Base-by-base conservation (phyloP, 2,329 filamentous ascomycete species). In the Tolypocladium amazonense region DNA sequence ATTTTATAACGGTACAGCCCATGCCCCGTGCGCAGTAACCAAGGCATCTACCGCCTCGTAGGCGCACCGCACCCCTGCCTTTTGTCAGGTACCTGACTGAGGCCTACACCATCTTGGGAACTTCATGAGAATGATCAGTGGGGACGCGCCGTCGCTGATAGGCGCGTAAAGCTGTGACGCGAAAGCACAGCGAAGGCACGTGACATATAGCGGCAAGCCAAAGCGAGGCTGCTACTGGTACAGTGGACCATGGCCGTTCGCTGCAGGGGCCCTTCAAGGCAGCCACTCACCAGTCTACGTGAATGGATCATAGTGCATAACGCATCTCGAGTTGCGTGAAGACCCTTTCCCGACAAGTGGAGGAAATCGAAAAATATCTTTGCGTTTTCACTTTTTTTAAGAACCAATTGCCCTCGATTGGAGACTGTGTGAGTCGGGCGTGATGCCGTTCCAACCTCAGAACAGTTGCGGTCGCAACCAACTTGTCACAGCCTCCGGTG, bases 1-100 rank as follows among this genome's bases (percentile, higher is more conserved):
- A 54, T 56, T 68, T 64, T 66, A 66, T 66, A 69, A 37, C 58
- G 50, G 50, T 15, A 23, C 30, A 37, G 30, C 30, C 50, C 30
- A 54, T 54, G 50, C 30, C 50, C 50, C 20, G 50, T 54, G 50
- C 50, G 50, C 30, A 14, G 20, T 12, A 37, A 15, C 7, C 15
- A 14, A 53, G 50, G 50, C 50, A 52, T 33, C 27, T 15, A 15
- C 18, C 3, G 30, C 20, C 50, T 23, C 18, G 27, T 33, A 30
- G 27, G 47, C 14, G 15, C 47, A 52, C 15, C 47, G n/a, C n/a
- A n/a, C n/a, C n/a, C n/a, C n/a, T n/a, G n/a, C 47, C 47, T 20
- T 27, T 52, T 33, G 9, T 33, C 39, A 43, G 39, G 39, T 43
- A 43, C 39, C 39, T 43, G 12, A 11, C 30, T 35, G 50, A 54